phyloP scores from a whole-genome alignment of 2,329 filamentous ascomycete genomes.

The Sclerotinia sclerotiorum region DNA sequence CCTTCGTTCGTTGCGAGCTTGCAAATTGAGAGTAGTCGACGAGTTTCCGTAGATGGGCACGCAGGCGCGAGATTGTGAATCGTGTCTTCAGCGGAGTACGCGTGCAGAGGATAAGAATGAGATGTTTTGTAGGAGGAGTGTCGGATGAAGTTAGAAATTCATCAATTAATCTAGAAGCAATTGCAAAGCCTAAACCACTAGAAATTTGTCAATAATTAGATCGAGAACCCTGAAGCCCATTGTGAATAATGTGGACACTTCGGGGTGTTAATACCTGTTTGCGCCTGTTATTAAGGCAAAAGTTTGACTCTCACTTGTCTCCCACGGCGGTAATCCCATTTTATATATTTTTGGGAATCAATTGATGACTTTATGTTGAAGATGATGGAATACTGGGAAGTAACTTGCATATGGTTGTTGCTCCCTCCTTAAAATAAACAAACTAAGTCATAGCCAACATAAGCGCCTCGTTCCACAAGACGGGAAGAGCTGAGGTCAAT shows the following conservation, averaged over 20 bases:
- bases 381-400: neutral
- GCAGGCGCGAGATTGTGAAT: conserved; percentile 66
- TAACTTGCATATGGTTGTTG: conserved; percentile 2
- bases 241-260: neutral
- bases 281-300: conserved; percentile 79
- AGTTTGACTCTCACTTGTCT: conserved; percentile 46
- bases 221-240: neutral
- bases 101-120: conserved; percentile 82
- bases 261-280: conserved; percentile 66
- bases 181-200: conserved; percentile 85
- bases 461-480: conserved; percentile 12
- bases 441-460: neutral
- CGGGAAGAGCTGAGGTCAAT: neutral
- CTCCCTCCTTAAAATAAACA: neutral
- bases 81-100: conserved; percentile 71
- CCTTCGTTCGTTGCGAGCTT: conserved; percentile 45
- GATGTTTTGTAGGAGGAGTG: conserved; percentile 63
- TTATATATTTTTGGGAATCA: conserved; percentile 12
- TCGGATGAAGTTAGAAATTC: conserved; percentile 75
- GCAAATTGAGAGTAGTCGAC: conserved; percentile 51
- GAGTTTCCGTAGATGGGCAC: conserved; percentile 56
- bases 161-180: conserved; percentile 81
- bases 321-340: conserved; percentile 42
- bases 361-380: neutral
- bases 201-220: conserved; percentile 37